Evolutionary conservation across 108 stramenopile species (phyloP), one percentile per base, ranked within the genome.

Genomic region (Nitzschia palea): DNA sequence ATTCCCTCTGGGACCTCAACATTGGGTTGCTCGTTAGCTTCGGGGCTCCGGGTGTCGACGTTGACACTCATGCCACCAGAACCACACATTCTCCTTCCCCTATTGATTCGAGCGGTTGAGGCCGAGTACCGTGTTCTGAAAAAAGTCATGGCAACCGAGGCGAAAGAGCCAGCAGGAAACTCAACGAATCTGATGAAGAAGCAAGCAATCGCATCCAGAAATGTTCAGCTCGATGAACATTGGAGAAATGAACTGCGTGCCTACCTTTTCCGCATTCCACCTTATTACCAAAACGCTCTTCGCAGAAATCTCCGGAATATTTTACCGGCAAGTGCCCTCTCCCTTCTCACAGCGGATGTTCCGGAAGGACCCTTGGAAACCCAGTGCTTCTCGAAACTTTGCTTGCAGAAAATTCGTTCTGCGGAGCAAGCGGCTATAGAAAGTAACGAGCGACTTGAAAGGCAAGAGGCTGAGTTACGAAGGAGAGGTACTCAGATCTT

Each of bases 31-130:
- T 64, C 71, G 17, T 33, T 59, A n/a, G 37, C 57, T 33, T 67
- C 65, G 10, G 55, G 32, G 26, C 17, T 26, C 14, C 54, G 67
- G 30, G 43, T 80, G 12, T 76, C 85, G 25, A 88, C 91, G n/a
- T 33, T 92, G 58, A 89, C 88, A 31, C 55, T 92, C 4, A 71
- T 92, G 18, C 91, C 91, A 47, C 91, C 91, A 40, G 91, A 92
- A 65, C 82, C 91, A 9, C 91, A 92, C 47, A 76, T 92, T 45
- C 65, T 92, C 10, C 59, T 92, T 9, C 91, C 91, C 28, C 47
- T 92, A 58, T 64, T 92, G 20, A 59, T 92, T 26, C 63, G 75
- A 26, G 86, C 85, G 30, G 88, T 83, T 29, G 88, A 92, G 44
- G 67, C 56, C 14, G 91, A 92, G 44, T 75, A 87, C 55, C 74